Percentiles rank a stretch among this genome's conserved stretches.
These are phyloP conservation scores for Geotrichum australiense DNA, from an alignment of 1,139 yeast species.

Conservation along the genomic window DNA sequence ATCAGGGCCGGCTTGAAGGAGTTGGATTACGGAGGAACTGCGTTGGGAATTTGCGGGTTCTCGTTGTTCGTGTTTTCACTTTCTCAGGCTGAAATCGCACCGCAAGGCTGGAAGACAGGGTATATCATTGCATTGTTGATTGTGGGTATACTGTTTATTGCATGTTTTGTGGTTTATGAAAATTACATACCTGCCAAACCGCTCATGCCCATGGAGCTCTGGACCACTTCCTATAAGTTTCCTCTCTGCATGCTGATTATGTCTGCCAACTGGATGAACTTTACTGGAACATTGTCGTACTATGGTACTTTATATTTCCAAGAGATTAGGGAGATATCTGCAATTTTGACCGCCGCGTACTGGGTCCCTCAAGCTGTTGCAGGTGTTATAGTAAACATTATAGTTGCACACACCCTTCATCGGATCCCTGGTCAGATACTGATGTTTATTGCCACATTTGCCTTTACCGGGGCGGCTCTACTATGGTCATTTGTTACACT, in stretches of 20 bases:
- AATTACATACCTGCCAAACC: slow-evolving; percentile 36
- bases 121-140: slow-evolving; percentile 41
- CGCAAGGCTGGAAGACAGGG: slow-evolving; percentile 41
- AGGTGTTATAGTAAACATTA: slow-evolving; percentile 37
- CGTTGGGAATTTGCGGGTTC: slow-evolving; percentile 37
- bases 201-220: slow-evolving; percentile 41
- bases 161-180: slow-evolving; percentile 37
- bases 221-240: slow-evolving; percentile 27
- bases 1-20: slow-evolving; percentile 24
- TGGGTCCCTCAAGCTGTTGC: slow-evolving; percentile 37
- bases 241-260: slow-evolving; percentile 36
- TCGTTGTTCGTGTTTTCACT: slow-evolving; percentile 39
- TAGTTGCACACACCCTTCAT: slow-evolving; percentile 42
- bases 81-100: slow-evolving; percentile 38
- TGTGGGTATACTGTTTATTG: slow-evolving; percentile 36
- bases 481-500: slow-evolving; percentile 38
- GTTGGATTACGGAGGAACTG: slow-evolving; percentile 39
- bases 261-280: slow-evolving; percentile 37
- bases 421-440: slow-evolving; percentile 37
- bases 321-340: slow-evolving; percentile 32
- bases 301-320: slow-evolving; percentile 40
- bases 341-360: slow-evolving; percentile 39
- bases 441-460: slow-evolving; percentile 33
- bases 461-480: slow-evolving; percentile 35
- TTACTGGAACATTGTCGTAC: slow-evolving; percentile 37